Evolutionary conservation across 2,329 filamentous ascomycete species (phyloP), one percentile per base, ranked within the genome.

Genomic region (Madurella mycetomatis): DNA sequence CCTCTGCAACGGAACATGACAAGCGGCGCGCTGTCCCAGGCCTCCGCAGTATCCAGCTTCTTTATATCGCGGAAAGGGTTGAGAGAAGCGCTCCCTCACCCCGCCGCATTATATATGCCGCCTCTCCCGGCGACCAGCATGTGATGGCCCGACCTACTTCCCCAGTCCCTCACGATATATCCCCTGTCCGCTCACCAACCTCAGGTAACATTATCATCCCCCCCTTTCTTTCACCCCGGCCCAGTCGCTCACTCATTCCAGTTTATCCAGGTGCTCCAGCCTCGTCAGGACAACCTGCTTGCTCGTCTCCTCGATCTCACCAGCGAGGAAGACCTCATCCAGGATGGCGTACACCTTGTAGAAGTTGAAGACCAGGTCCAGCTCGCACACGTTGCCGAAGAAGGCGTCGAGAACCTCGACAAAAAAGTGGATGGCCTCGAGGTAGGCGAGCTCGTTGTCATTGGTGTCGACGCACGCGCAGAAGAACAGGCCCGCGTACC

Each of bases 351-450:
- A 99, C 61, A 99, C 92, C 74, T 88, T 88, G 74, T 87, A 87
- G 65, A 88, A 88, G 75, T 87, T 87, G 75, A 88, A 88, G 62
- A 88, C 85, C 69, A 99, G 77, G 75, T 99, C 94, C 70, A 99
- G 79, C 78, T 99, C 94, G 76, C 94, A 99, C 55, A 99, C 94
- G 72, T 99, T 99, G 62, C 94, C 94, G 72, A 99, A 99, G 76
- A 99, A 99, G 67, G 92, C 86, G 79, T 99, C 94, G 66, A 99
- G 81, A 58, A 99, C 94, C 77, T 99, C 94, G 65, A 99, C 94
- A 68, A 99, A 99, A 79, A 99, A 99, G 75, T 99, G 94, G 67
- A 99, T 96, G 7, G 92, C 94, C 75, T 99, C 94, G 56, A 99
- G 81, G 68, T 91, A 97, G 25, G 94, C 92, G 57, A 99, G 79